phyloP scores from a whole-genome alignment of 345 rosid species.

The Rhodamnia argentea region DNA sequence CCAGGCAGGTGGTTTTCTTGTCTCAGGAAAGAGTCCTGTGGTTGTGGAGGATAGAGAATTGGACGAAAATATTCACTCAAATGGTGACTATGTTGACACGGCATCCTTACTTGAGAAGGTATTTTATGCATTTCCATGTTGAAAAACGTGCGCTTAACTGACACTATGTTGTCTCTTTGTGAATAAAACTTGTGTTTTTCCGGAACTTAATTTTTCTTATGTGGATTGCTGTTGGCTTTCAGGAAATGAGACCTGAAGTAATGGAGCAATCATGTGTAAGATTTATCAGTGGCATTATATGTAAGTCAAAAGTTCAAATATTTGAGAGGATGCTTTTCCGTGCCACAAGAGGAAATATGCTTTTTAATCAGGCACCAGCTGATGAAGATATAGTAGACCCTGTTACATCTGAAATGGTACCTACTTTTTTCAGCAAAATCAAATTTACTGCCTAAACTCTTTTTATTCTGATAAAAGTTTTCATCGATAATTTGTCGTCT shows the following conservation, averaged over 20 bases:
- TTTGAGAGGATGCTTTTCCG: slow-evolving; percentile 96
- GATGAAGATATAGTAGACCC: slow-evolving; percentile 94
- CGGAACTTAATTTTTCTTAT: not conserved
- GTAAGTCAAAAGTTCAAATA: slow-evolving; percentile 57
- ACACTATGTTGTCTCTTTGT: not conserved
- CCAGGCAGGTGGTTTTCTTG: slow-evolving; percentile 80
- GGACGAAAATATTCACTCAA: slow-evolving; percentile 57
- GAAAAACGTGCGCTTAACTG: not conserved
- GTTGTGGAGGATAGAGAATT: slow-evolving; percentile 63
- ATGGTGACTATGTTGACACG: slow-evolving; percentile 32
- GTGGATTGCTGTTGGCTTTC: slow-evolving; percentile 7
- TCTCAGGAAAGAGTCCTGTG: slow-evolving; percentile 57
- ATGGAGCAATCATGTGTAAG: slow-evolving; percentile 73
- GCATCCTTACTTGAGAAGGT: slow-evolving; percentile 81
- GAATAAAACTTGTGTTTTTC: not conserved
- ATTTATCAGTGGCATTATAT: slow-evolving; percentile 82
- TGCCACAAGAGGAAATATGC: slow-evolving; percentile 98
- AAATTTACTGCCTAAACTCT: not conserved
- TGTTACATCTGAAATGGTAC: slow-evolving; percentile 68
- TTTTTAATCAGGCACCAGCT: slow-evolving; percentile 81
- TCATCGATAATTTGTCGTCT: not conserved
- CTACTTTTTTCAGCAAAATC: not conserved
- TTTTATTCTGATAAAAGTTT: not conserved
- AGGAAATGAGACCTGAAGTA: slow-evolving; percentile 58
- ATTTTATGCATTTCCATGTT: slow-evolving; percentile 3